Conservation (phyloP, 2,329 filamentous ascomycete genomes). For the Colletotrichum musae region DNA sequence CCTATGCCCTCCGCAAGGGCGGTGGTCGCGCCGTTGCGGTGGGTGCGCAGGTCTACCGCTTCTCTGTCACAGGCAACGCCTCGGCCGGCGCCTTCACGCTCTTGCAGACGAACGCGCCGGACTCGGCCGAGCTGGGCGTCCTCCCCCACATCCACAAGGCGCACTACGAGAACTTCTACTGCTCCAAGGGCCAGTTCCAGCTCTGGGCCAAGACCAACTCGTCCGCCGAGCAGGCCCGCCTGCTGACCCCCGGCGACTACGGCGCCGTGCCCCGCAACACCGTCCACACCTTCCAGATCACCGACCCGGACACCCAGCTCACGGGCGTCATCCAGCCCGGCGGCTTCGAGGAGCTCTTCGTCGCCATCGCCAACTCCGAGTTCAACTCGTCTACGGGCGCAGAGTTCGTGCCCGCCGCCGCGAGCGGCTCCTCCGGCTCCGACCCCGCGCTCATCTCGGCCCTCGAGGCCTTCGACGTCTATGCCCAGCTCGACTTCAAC, state of each 20-base stretch:
- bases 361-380: constrained; percentile 47
- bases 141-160: constrained; percentile 58
- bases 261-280: constrained; percentile 61
- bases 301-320: constrained; percentile 63
- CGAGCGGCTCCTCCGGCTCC: constrained; percentile 40
- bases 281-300: constrained; percentile 63
- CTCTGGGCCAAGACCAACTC: constrained; percentile 53
- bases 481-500: constrained; percentile 55
- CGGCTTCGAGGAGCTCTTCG: constrained; percentile 64
- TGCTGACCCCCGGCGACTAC: constrained; percentile 61
- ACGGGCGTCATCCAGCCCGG: constrained; percentile 61
- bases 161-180: constrained; percentile 64
- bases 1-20: constrained; percentile 36
- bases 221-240: constrained; percentile 53
- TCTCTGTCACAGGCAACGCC: constrained; percentile 60
- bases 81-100: constrained; percentile 60
- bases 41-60: constrained; percentile 33
- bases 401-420: constrained; percentile 43
- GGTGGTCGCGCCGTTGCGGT: constrained; percentile 27
- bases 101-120: constrained; percentile 58
- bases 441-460: constrained; percentile 50
- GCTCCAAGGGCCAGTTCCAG: constrained; percentile 59
- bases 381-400: constrained; percentile 52
- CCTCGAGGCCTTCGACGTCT: constrained; percentile 59
- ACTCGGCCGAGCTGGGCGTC: constrained; percentile 54